phyloP scores from a whole-genome alignment of 345 rosid species.

The Pseudoturritis turrita region DNA sequence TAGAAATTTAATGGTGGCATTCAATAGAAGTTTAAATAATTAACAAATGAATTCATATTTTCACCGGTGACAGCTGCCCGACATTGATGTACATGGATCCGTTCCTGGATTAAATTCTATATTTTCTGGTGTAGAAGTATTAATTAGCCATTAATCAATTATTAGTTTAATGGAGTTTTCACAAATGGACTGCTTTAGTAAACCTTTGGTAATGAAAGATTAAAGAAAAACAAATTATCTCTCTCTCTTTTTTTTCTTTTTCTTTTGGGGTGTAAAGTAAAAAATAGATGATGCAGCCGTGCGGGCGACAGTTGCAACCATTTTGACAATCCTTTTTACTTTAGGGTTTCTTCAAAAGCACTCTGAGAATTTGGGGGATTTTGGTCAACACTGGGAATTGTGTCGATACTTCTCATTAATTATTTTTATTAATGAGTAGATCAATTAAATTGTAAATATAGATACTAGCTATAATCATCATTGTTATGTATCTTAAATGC shows the following conservation, averaged over 20 bases:
- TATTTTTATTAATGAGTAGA: conserved; percentile 9
- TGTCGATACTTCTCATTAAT: conserved; percentile 24
- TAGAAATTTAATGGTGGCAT: no score
- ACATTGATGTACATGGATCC: no score
- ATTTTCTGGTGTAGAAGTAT: no score
- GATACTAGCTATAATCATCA: conserved; percentile 14
- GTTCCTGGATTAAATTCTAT: no score
- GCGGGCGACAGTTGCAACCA: conserved; percentile 26
- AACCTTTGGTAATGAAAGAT: background rate
- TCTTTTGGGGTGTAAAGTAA: background rate
- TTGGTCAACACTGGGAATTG: conserved; percentile 58
- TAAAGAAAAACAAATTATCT: background rate
- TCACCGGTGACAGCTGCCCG: no score
- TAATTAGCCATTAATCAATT: no score
- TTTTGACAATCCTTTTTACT: conserved; percentile 9
- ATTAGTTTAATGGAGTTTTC: no score
- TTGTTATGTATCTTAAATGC: conserved; percentile 25
- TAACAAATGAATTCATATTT: no score
- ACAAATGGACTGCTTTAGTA: background rate
- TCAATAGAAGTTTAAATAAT: no score
- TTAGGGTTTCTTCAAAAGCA: conserved; percentile 35
- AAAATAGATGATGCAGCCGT: conserved; percentile 14
- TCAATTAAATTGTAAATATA: conserved; percentile 12
- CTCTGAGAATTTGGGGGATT: conserved; percentile 28
- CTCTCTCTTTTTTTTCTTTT: background rate